Evolutionary conservation across 192 early-diverging fungal species (phyloP), one percentile per base, ranked within the genome.

Genomic region (Coemansia sp.): DNA sequence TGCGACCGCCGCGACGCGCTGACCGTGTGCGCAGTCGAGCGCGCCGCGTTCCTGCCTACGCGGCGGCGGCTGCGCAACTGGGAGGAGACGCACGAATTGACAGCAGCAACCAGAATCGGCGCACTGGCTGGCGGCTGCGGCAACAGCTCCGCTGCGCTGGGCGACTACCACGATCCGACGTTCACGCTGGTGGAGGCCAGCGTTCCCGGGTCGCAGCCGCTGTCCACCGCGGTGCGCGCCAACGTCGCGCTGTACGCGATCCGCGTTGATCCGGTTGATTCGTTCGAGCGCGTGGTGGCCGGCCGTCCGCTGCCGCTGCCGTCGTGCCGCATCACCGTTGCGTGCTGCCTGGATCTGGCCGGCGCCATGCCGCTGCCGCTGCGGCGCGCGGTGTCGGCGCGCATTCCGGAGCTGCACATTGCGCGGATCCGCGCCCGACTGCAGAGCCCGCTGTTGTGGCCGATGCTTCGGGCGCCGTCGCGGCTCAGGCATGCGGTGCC

Each of bases 161-260:
- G 74, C 58, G 79, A 81, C 67, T 76, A 73, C 58, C 41, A 41
- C 25, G 65, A 74, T 2, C 63, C 75, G 37, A 64, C 67, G 1
- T 55, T 72, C 16, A 83, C 80, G 11, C 42, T 72, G 17, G 72
- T 83, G 1, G 80, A 83, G 68, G 71, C 80, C 51, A 83, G 80
- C 63, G 69, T 83, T 38, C 80, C 80, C n/a, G 68, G 60, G 16
- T 68, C 80, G 55, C 80, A 77, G 75, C 80, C 80, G 9, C 59
- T 72, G 39, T 53, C 64, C 17, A 65, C 80, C 7, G 71, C 58
- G 4, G 54, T 54, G 14, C 68, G 80, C 6, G 75, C 75, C 8
- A 42, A 60, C 7, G 53, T 83, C 20, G 46, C 75, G 32, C 54
- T 83, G 22, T 72, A 69, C 5, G 80, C 64, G 2, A 60, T 83